Evolutionary conservation across 2,329 filamentous ascomycete genomes (phyloP), one percentile per base, ranked within the genome.

Genomic region (Venturia carpophila): DNA sequence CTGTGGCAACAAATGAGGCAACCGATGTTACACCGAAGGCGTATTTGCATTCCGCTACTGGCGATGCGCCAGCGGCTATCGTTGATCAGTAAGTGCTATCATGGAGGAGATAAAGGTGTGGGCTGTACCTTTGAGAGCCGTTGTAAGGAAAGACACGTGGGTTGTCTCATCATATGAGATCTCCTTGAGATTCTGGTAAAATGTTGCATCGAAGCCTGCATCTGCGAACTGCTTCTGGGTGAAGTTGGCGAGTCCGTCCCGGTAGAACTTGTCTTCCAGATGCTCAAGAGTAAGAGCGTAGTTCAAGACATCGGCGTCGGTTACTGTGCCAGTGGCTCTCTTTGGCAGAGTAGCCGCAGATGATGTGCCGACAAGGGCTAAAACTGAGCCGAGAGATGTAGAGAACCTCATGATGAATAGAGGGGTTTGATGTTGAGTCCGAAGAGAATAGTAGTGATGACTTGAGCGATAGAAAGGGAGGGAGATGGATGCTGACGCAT

Each of bases 261-360:
- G 75, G 75, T 89, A 89, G 76, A 89, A 89, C 65, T 78, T 79
- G 67, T 83, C 77, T 75, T 89, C 87, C 39, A 84, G 79, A 69
- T 79, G 75, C 71, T 79, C 77, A 1, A 79, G 76, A 6, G 77
- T 78, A 37, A 79, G 69, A 6, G 77, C 77, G 66, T 78, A 79
- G 71, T 78, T 76, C 68, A 79, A 74, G 65, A 79, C 47, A 55
- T 52, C 27, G 37, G 19, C 62, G 49, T 64, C 62, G 45, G 56
- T 42, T 17, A 39, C 34, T 15, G 7, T 60, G 56, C 39, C 39
- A 15, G 15, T 42, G 1, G 56, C 30, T 27, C 56, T 30, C 56
- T 60, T 60, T 42, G 34, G 34, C 15, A 60, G 30, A 60, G 56
- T 30, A 5, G 56, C 56, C 6, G 56, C 56, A 15, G 37, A 17